Evolutionary conservation across 2,329 filamentous ascomycete species (phyloP).

Genomic region (Alternaria sp.): DNA sequence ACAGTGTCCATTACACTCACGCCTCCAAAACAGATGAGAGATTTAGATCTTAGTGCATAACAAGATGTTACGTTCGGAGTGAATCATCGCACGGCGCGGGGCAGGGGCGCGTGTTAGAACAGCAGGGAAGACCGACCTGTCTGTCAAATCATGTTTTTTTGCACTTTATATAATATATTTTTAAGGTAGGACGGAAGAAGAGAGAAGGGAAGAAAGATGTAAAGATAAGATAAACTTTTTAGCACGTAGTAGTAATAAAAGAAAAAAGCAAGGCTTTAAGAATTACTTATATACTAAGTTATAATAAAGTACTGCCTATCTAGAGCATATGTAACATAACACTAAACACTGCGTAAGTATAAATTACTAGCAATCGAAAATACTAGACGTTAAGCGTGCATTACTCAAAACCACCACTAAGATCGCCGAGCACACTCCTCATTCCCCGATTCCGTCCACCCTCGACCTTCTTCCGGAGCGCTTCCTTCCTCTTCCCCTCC

Average conservation of each 20-base stretch:
- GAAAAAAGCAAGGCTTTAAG: not conserved
- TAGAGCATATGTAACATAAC: not conserved
- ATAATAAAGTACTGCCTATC: not conserved
- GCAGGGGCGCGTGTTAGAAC: not conserved
- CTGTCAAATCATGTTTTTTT: not conserved
- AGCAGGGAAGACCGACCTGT: not conserved
- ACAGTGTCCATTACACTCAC: not conserved
- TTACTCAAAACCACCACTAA: constrained; percentile 51
- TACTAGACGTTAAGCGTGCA: not conserved
- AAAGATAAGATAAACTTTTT: not conserved
- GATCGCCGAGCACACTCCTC: constrained; percentile 46
- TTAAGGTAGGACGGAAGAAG: too few species aligned
- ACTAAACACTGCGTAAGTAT: not conserved
- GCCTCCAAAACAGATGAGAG: not conserved
- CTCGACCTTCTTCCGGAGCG: constrained; percentile 56
- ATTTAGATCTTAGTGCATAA: not conserved
- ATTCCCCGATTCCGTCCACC: constrained; percentile 35
- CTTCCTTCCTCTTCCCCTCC: constrained; percentile 61
- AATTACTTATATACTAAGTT: not conserved
- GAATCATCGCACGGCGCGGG: constrained; percentile 5
- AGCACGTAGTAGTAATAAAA: not conserved
- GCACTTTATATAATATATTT: not conserved
- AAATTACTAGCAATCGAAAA: not conserved
- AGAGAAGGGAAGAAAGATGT: too few species aligned
- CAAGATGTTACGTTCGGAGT: not conserved